Evolutionary conservation across 352 stramenopile species (phyloP), one percentile per base, ranked within the genome.

Genomic region (Pythium insidiosum): DNA sequence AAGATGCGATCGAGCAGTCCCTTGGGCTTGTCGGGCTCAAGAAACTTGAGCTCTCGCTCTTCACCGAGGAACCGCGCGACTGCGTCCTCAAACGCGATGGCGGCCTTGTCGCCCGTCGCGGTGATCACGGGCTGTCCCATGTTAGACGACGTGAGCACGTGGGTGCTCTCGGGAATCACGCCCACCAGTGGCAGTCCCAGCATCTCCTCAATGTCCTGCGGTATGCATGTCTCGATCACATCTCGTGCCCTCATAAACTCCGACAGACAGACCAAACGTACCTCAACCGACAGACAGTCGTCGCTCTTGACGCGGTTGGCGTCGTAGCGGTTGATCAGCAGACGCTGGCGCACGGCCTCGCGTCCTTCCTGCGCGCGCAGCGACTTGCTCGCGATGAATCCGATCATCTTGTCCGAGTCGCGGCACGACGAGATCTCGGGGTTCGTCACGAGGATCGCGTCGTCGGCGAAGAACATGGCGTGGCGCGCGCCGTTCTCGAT

Each of bases 371-470:
- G 77, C 7, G 89, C 84, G 6, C 85, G 66, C 38, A 93, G 58
- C 29, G 81, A 95, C 44, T 88, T 91, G 65, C 76, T 92, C 40
- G 81, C 73, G 46, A 97, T 95, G 55, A 96, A 97, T 25, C 89
- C 89, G 55, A 97, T 95, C 89, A 97, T 97, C 63, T 97, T 97
- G 69, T 97, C 89, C 52, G 85, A 94, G 66, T 97, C 89, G 13
- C 88, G 70, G 60, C 85, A 96, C 22, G 71, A 91, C 43, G 77
- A 94, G 37, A 97, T 88, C 66, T 96, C 88, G 10, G 88, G 88
- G 60, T 97, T 97, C n/a, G 86, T 96, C 53, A 97, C 88, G 29
- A 97, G 75, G 28, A 97, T 83, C 25, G 88, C 88, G 59, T 97
- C 87, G 50, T 96, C 87, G 23, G 80, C 82, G 63, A 96, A 96